Evolutionary conservation across 192 early-diverging fungal species (phyloP).

Genomic region (Cladochytrium replicatum): DNA sequence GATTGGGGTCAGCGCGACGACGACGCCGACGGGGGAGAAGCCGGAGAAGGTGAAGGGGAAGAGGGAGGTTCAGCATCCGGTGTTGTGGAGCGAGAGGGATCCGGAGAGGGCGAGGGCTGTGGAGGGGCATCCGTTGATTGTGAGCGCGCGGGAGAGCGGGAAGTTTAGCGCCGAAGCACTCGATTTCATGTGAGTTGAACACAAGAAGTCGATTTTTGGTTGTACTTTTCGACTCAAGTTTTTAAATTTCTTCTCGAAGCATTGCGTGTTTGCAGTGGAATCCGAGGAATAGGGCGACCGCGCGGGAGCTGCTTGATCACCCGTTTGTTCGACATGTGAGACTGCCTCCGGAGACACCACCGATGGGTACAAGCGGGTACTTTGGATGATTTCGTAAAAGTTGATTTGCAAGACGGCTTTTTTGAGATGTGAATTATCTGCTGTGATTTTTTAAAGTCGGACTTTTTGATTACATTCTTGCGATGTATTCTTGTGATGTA

Average conservation of each 20-base stretch:
- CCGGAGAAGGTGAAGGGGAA: neutral
- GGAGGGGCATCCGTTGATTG: constrained; percentile 5
- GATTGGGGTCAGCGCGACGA: neutral
- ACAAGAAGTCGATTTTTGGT: constrained; percentile 1
- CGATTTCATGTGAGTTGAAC: constrained; percentile 13
- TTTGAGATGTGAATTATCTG: no score
- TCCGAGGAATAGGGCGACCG: constrained; percentile 6
- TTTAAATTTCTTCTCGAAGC: constrained; percentile 5
- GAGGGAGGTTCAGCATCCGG: constrained; percentile 2
- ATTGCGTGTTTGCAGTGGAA: constrained; percentile 9
- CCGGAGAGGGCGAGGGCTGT: neutral
- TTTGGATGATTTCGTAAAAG: no score
- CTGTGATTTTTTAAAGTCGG: no score
- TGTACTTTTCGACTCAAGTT: neutral
- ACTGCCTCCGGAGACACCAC: no score
- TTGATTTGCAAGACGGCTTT: no score
- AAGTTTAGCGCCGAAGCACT: constrained; percentile 6
- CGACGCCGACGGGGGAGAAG: constrained; percentile 2
- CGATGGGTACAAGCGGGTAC: no score
- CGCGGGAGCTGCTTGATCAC: constrained; percentile 4
- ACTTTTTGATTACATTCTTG: no score
- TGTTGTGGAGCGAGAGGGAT: constrained; percentile 1
- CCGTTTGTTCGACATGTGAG: no score
- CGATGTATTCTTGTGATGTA: no score
- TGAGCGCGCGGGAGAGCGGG: constrained; percentile 4